Evolutionary conservation across 345 rosid genomes (phyloP).

Genomic region (Capsella bursapastoris): DNA sequence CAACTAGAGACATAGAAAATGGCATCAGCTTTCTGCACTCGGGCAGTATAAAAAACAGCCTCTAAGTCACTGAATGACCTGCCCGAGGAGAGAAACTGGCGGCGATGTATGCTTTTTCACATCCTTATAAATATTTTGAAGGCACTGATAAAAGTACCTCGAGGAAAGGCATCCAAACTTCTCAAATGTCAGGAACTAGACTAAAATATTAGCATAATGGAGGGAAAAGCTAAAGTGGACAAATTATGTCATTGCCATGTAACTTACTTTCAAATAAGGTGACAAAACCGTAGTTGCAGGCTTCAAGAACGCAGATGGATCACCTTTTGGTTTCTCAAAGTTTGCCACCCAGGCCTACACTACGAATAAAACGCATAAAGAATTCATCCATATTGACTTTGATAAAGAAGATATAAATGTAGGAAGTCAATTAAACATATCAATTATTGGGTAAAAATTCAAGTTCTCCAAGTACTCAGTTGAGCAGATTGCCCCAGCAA

Average conservation of each 20-base stretch:
- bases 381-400: background rate
- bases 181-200: constrained; percentile 45
- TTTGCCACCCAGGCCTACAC: constrained; percentile 89
- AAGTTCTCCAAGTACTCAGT: background rate
- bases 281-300: constrained; percentile 93
- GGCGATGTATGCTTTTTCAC: constrained; percentile 79
- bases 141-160: constrained; percentile 89
- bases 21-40: constrained; percentile 26
- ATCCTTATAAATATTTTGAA: constrained; percentile 61
- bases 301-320: constrained; percentile 79
- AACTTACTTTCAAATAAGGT: constrained; percentile 91
- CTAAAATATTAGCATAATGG: background rate
- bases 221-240: background rate
- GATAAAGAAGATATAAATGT: constrained; percentile 2
- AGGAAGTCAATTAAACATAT: background rate
- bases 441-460: background rate
- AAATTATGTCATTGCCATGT: background rate
- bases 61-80: constrained; percentile 56
- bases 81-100: constrained; percentile 93
- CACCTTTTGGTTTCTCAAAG: constrained; percentile 97
- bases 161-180: constrained; percentile 98
- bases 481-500: background rate
- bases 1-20: constrained; percentile 52
- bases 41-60: constrained; percentile 18
- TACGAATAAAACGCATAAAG: constrained; percentile 16